Conservation (phyloP, 257 asterid genomes). For the Parsonsia alboflavescens region DNA sequence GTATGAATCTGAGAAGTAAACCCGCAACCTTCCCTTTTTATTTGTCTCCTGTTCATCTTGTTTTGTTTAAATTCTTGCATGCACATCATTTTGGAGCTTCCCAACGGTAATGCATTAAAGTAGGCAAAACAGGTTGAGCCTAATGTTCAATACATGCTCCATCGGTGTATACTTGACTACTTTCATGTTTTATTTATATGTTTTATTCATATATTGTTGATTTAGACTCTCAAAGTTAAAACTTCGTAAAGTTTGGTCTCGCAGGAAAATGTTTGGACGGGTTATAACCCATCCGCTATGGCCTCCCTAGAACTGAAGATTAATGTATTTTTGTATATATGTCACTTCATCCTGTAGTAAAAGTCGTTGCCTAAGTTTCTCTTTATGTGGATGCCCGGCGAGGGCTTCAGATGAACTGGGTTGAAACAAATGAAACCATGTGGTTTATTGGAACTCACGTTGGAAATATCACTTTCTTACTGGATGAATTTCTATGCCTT, state of each 20-base stretch:
- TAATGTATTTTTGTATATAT: not conserved
- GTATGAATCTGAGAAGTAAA: not conserved
- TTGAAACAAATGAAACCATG: not conserved
- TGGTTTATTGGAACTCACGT: not conserved
- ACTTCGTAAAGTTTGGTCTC: too few relatives aligned
- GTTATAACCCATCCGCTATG: not conserved
- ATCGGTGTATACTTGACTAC: not conserved
- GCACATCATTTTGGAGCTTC: not conserved
- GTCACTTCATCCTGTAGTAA: too few relatives aligned
- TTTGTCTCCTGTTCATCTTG: not conserved
- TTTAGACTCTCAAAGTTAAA: not conserved
- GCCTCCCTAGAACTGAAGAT: not conserved
- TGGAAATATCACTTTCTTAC: not conserved
- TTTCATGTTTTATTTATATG: not conserved
- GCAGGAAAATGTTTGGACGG: too few relatives aligned
- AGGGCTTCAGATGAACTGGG: too few relatives aligned
- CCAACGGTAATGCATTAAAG: not conserved
- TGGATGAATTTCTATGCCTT: not conserved
- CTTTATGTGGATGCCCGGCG: not conserved
- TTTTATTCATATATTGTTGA: too few relatives aligned
- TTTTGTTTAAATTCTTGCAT: not conserved
- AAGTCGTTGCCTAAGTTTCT: too few relatives aligned
- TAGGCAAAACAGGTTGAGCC: not conserved
- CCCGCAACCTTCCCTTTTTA: not conserved
- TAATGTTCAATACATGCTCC: not conserved